phyloP scores from a whole-genome alignment of 208 protist genomes.

The Wallacemonas sp. region DNA sequence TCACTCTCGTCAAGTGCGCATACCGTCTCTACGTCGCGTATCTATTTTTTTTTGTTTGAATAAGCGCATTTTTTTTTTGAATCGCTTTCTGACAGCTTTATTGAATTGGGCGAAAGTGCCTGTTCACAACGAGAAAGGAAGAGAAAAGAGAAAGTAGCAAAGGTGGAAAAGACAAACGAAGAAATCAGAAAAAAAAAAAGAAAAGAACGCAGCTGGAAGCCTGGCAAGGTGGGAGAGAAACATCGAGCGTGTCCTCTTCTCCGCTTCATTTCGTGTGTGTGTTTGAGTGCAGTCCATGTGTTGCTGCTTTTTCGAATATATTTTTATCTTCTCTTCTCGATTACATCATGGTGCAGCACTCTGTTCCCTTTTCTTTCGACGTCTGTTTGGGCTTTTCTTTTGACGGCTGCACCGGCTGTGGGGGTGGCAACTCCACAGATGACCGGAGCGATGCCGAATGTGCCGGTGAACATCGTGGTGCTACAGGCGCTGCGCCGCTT shows the following conservation, averaged over 20 bases:
- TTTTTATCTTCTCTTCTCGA: neutral
- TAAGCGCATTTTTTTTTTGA: neutral
- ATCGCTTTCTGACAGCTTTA: neutral
- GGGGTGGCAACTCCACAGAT: neutral
- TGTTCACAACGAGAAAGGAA: neutral
- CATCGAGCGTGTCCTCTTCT: too few relatives aligned
- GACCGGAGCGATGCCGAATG: neutral
- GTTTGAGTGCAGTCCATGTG: too few relatives aligned
- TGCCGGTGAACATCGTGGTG: too few relatives aligned
- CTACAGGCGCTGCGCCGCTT: too few relatives aligned
- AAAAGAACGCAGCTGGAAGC: neutral
- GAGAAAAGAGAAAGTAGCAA: slow-evolving; percentile 2
- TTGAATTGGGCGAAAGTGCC: neutral
- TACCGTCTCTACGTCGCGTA: too few relatives aligned
- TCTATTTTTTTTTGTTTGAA: too few relatives aligned
- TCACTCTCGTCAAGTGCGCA: too few relatives aligned
- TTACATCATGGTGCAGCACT: slow-evolving; percentile 22
- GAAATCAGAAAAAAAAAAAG: slow-evolving; percentile 8
- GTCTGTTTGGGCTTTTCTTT: neutral
- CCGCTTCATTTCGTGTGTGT: too few relatives aligned
- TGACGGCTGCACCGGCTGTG: neutral
- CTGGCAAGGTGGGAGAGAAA: neutral
- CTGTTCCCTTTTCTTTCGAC: slow-evolving; percentile 3
- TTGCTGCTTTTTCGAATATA: too few relatives aligned
- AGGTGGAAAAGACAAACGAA: neutral